Percentiles rank a stretch among this genome's conserved stretches.
These are phyloP conservation scores for Hygrophoropsis aurantiaca DNA, from an alignment of 768 basidiomycete species.

Conservation along the genomic window DNA sequence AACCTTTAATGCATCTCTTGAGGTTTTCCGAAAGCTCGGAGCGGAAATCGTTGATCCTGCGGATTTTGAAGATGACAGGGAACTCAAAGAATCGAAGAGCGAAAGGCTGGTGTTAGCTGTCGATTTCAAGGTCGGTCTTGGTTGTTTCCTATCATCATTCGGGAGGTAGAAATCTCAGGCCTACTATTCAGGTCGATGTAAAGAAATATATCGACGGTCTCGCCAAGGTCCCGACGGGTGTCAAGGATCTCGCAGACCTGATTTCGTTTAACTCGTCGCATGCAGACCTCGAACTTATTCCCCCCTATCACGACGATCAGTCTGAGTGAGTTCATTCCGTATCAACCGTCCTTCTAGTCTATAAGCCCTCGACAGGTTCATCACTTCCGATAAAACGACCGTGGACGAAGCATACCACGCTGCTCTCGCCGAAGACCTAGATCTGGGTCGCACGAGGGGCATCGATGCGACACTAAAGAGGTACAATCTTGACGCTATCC, in stretches of 20 bases:
- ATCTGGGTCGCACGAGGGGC: slow-evolving; percentile 51
- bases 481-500: slow-evolving; percentile 50
- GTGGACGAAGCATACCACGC: slow-evolving; percentile 42
- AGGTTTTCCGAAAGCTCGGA: slow-evolving; percentile 37
- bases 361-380: slow-evolving; percentile 11
- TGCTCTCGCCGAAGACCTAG: slow-evolving; percentile 45
- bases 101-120: slow-evolving; percentile 52
- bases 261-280: slow-evolving; percentile 58
- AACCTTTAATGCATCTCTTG: slow-evolving; percentile 40
- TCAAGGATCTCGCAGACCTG: slow-evolving; percentile 54
- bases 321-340: slow-evolving; percentile 23
- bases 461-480: slow-evolving; percentile 52
- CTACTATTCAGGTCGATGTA: slow-evolving; percentile 5
- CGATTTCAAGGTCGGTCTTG: slow-evolving; percentile 56
- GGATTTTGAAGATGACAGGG: slow-evolving; percentile 54
- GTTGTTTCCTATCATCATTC: neutral
- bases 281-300: slow-evolving; percentile 43
- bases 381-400: slow-evolving; percentile 23
- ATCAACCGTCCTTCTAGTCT: neutral
- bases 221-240: slow-evolving; percentile 56
- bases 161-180: neutral
- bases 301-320: slow-evolving; percentile 36
- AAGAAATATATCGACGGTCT: slow-evolving; percentile 48
- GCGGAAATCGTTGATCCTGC: slow-evolving; percentile 57
- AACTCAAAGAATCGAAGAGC: slow-evolving; percentile 46